Base-by-base conservation (phyloP, 2,329 filamentous ascomycete genomes). In the Pseudocercospora eumusae region DNA sequence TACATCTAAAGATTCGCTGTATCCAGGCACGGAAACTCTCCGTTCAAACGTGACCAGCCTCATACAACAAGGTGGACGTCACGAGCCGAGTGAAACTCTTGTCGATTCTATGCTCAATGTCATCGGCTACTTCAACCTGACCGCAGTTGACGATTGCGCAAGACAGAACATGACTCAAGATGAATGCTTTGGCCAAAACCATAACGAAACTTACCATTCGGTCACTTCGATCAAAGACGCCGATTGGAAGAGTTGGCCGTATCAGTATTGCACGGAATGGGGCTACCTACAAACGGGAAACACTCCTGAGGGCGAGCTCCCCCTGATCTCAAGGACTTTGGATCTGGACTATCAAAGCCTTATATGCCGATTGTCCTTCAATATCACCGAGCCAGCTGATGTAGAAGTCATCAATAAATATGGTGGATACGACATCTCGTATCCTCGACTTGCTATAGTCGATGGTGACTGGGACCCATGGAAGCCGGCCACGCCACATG, bases 401-500 rank as follows among this genome's bases (percentile, higher is more conserved):
- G 77, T 88, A 0, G 81, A 85, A 1, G 79, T 80, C 0, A 86
- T 95, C 75, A 95, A 96, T 80, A 86, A 88, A 71, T 88, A 89
- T 66, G 92, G 92, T 45, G 89, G 86, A 11, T 90, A 87, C 75
- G 67, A 73, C 47, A 88, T 95, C 68, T 83, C 84, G 50, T 92
- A 91, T 72, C 84, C 88, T 0, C 87, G 91, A 1, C 83, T 96
- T 0, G 92, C 92, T 2, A 83, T 90, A 53, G 80, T 96, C 42
- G 91, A 92, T 64, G 91, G 91, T 27, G 84, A 90, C 65, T 84
- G 85, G 60, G 92, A 96, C 71, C 91, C 91, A 0, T 96, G 92
- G 92, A 84, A 88, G 18, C 85, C 86, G 0, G 89, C 89, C 0
- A 89, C 88, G 0, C 86, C 89, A 0, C 87, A 93, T 55, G 87